Base-by-base conservation (phyloP, 805 yeast species). In the Starmerella vaccinii region DNA sequence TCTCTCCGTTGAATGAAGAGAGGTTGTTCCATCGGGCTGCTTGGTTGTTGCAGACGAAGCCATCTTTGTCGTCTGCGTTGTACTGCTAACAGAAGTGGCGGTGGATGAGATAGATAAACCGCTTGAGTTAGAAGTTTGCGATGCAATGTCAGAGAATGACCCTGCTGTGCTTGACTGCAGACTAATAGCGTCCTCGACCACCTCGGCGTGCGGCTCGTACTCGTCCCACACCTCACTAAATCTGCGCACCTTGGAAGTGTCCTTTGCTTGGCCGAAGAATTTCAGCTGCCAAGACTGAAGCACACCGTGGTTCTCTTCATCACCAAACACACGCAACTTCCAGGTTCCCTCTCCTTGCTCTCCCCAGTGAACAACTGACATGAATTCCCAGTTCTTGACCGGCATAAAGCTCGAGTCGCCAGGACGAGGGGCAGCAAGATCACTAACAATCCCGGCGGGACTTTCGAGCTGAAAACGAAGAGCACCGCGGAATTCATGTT, bases 291-390 rank as follows among this genome's bases (percentile, higher is more conserved):
- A 92, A 59, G 75, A 71, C 40, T 74, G 67, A 38, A 92, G 72
- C 23, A 40, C 46, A 16, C 69, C 70, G 18, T 43, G 44, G 5
- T 52, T 54, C 7, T 65, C 70, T 18, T 63, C 66, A 15, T 48
- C 52, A 46, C 76, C 74, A n/a, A 64, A 61, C 1, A 89, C 89
- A 56, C 74, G 77, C 18, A 92, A 59, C 33, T 67, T 78, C 98
- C 98, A 92, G 5, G 75, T 78, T 10, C 99, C 99, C 23, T 67
- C 66, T 2, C 89, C 90, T 2, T 63, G 45, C 59, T 82, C 89
- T 35, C 96, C 96, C 97, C 97, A 92, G 65, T 92, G 97, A 1
- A 95, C 97, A n/a, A 92, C 97, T 10, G 90, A 77, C 86, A 89
- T 86, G 63, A 92, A 92, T 1, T 85, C 84, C 98, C 98, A 92